phyloP scores from a whole-genome alignment of 2,329 filamentous ascomycete genomes.

The Sclerotinia trifoliorum region DNA sequence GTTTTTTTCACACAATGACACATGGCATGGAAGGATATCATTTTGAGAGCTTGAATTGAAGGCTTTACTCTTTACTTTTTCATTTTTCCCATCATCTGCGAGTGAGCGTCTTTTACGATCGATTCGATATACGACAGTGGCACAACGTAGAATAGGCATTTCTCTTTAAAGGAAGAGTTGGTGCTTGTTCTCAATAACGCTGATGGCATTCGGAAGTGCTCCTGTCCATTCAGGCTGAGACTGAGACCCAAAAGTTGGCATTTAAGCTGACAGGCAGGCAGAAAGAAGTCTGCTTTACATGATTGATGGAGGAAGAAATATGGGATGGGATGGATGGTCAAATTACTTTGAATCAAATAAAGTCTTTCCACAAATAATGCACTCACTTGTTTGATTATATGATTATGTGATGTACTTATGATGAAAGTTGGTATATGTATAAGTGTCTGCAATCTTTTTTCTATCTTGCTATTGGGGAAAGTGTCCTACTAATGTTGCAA shows the following conservation, averaged over 20 bases:
- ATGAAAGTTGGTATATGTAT: too few relatives aligned
- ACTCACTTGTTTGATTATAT: too few relatives aligned
- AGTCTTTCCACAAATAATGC: constrained; percentile 15
- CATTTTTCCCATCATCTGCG: constrained; percentile 35
- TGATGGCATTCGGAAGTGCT: constrained; percentile 43
- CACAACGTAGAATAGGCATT: constrained; percentile 27
- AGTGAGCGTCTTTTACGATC: constrained; percentile 30
- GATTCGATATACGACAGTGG: constrained; percentile 21
- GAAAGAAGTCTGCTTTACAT: constrained; percentile 21
- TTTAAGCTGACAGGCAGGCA: constrained; percentile 16
- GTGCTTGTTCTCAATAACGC: constrained; percentile 33
- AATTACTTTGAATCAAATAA: constrained; percentile 19
- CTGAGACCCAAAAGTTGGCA: constrained; percentile 20
- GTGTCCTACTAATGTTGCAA: too few relatives aligned
- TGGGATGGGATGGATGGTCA: constrained; percentile 3
- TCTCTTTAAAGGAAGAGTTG: constrained; percentile 30
- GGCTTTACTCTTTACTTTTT: constrained; percentile 26
- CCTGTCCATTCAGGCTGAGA: constrained; percentile 40
- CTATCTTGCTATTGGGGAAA: too few relatives aligned
- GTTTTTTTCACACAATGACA: constrained; percentile 18
- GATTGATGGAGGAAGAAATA: constrained; percentile 22
- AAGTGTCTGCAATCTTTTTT: background rate
- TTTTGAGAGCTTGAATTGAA: constrained; percentile 24
- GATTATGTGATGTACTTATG: background rate
- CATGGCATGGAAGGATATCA: constrained; percentile 26